These are phyloP conservation scores for Chaetothyriales sp. DNA, from an alignment of 2,329 filamentous ascomycete genomes.

Conservation along the genomic window DNA sequence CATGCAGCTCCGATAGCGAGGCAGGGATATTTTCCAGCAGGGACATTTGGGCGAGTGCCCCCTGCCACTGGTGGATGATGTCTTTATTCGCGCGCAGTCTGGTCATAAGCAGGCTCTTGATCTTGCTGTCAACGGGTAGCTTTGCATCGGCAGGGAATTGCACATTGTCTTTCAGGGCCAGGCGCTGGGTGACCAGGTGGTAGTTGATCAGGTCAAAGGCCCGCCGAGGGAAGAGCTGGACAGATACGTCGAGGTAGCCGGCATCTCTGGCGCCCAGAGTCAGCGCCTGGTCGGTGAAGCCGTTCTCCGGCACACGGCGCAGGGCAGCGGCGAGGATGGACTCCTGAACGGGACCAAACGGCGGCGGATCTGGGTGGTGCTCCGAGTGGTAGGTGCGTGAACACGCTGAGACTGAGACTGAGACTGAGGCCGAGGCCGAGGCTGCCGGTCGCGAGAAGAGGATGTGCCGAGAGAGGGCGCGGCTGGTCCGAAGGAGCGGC, in stretches of 20 bases:
- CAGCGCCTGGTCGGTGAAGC: conserved; percentile 64
- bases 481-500: neutral
- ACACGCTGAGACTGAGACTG: neutral
- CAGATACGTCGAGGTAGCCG: conserved; percentile 73
- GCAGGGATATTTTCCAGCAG: conserved; percentile 61
- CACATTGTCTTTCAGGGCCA: conserved; percentile 38
- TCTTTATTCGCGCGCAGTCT: conserved; percentile 58
- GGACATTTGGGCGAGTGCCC: conserved; percentile 83
- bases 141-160: conserved; percentile 20
- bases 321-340: conserved; percentile 72
- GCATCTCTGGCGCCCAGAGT: conserved; percentile 65
- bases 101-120: conserved; percentile 59
- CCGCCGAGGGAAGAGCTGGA: conserved; percentile 64
- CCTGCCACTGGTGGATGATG: conserved; percentile 68
- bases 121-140: conserved; percentile 44
- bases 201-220: conserved; percentile 70
- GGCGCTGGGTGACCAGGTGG: conserved; percentile 54
- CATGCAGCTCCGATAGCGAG: conserved; percentile 63
- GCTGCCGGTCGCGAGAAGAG: neutral
- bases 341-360: conserved; percentile 54
- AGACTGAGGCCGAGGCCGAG: neutral
- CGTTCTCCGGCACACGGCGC: conserved; percentile 59
- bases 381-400: conserved; percentile 51
- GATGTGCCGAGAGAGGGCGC: neutral
- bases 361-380: conserved; percentile 47